Base-by-base conservation (phyloP, 2,329 filamentous ascomycete species). In the Phialemonium atrogriseum region DNA sequence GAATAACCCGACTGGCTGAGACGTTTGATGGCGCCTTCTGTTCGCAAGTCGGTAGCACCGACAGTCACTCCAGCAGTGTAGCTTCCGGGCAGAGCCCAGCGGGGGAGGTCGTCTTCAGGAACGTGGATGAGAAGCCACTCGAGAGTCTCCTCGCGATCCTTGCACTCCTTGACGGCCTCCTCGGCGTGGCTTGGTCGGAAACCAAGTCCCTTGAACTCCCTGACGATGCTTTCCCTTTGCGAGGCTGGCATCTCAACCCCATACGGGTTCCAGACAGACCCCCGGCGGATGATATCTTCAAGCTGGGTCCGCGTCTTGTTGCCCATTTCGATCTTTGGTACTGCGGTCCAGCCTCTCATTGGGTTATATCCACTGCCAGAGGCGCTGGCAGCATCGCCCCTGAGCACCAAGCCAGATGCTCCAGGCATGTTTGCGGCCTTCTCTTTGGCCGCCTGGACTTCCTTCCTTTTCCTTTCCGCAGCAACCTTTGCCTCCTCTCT, bases 101-200 rank as follows among this genome's bases (percentile, higher is more conserved):
- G 67, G 1, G 91, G 91, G n/a, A 96, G 63, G 48, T 96, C 91
- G 51, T 98, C 91, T 52, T 98, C 91, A 1, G 91, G 91, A 3
- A 98, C 87, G 56, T 98, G 89, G 31, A 96, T 88, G 29, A 98
- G 70, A 11, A 98, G 70, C 91, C 91, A 98, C 54, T 96, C 89
- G 3, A 98, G 68, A 11, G 86, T 80, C 58, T 98, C 91, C 52
- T 95, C 88, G 18, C 82, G 73, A 52, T 94, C 87, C 55, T 89
- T 93, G 62, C 88, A 95, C 47, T 88, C 77, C 26, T 77, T 77
- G 1, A 84, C 75, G 7, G 91, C 89, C 59, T 98, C 91, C 50
- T 93, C 78, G 24, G 88, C 75, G 51, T 98, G 91, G 47, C 82
- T 93, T 46, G 68, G 70, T n/a, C 89, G 78, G 55, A 98, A 98